phyloP scores from a whole-genome alignment of 164 flowering plant species.

The Houttuynia cordata region DNA sequence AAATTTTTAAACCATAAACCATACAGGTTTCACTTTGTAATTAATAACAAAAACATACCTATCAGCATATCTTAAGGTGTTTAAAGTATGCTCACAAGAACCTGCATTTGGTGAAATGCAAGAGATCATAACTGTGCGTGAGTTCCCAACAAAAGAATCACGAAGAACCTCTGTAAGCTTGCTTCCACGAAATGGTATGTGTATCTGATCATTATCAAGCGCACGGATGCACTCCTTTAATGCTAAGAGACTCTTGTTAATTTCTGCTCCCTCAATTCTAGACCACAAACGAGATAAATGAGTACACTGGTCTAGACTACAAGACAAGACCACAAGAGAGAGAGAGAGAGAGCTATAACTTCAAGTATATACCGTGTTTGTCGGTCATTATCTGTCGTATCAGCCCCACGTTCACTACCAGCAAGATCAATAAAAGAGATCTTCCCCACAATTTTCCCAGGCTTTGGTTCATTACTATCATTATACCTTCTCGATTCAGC shows the following conservation, averaged over 20 bases:
- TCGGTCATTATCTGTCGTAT: conserved; percentile 94
- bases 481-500: conserved; percentile 62
- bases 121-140: conserved; percentile 96
- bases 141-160: conserved; percentile 98
- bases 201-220: conserved; percentile 96
- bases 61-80: conserved; percentile 98
- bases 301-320: not conserved
- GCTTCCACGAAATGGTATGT: conserved; percentile 99
- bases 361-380: conserved; percentile 61
- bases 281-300: not conserved
- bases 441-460: conserved; percentile 81
- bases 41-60: conserved; percentile 26
- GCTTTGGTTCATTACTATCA: conserved; percentile 56
- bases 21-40: not conserved
- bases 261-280: conserved; percentile 99
- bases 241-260: conserved; percentile 96
- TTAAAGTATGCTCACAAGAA: conserved; percentile 96
- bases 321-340: not conserved
- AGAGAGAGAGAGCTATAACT: not conserved
- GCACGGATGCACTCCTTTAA: conserved; percentile 99
- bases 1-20: not conserved
- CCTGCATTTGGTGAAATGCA: conserved; percentile 99
- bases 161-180: conserved; percentile 99
- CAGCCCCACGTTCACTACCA: conserved; percentile 99
- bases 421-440: conserved; percentile 98